Conservation (phyloP, 2,329 filamentous ascomycete genomes). For the Colletotrichum magnum region DNA sequence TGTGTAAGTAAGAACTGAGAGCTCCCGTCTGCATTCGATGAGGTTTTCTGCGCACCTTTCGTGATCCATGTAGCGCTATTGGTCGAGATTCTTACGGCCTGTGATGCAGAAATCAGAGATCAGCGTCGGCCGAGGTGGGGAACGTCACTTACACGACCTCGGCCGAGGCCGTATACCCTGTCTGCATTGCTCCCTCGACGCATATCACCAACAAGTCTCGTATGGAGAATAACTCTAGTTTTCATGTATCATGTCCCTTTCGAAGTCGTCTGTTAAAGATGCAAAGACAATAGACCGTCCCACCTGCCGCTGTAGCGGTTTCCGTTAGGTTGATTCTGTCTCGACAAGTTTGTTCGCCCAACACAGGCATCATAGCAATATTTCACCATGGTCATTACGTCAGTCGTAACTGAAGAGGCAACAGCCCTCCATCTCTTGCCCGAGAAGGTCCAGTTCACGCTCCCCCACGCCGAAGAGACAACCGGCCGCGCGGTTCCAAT, state of each 20-base stretch:
- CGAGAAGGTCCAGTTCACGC: slow-evolving; percentile 42
- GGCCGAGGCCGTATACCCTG: not conserved
- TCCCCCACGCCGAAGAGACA: slow-evolving; percentile 45
- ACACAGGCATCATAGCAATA: not conserved
- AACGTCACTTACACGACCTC: not conserved
- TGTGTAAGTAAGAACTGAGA: too few species aligned
- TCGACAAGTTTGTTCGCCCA: not conserved
- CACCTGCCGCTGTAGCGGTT: not conserved
- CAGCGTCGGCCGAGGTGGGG: not conserved
- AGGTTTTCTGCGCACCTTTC: too few species aligned
- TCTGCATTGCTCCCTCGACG: not conserved
- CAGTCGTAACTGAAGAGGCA: slow-evolving; percentile 43
- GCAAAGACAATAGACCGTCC: not conserved
- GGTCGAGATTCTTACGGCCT: too few species aligned
- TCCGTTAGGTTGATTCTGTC: not conserved
- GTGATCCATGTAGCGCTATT: not conserved
- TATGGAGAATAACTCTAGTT: too few species aligned
- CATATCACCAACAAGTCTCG: slow-evolving; percentile 10
- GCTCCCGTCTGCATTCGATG: too few species aligned
- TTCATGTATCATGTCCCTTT: too few species aligned
- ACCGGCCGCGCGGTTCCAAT: slow-evolving; percentile 46
- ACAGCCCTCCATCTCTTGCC: slow-evolving; percentile 39
- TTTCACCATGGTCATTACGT: slow-evolving; percentile 34
- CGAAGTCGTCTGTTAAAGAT: not conserved
- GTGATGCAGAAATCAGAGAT: not conserved